These are phyloP conservation scores for Physcomitrellopsis africana DNA, from an alignment of 225 moss, liverwort and hornwort species.

Conservation along the genomic window DNA sequence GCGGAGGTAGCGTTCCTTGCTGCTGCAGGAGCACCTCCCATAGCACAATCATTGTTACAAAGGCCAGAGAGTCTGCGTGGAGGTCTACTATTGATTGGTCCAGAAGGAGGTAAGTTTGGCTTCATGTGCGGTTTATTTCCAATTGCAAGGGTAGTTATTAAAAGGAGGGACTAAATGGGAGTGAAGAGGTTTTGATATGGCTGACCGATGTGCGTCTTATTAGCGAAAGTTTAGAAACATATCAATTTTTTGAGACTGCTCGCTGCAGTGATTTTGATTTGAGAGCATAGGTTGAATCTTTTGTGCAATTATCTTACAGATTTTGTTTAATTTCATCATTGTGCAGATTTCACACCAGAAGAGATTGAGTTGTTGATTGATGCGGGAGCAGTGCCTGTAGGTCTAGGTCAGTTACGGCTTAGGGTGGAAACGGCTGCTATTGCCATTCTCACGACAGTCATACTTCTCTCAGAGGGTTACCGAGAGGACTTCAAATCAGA, in stretches of 20 bases:
- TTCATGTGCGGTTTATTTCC: neutral
- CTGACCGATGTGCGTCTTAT: neutral
- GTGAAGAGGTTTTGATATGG: neutral
- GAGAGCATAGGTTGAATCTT: neutral
- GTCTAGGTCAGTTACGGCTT: slow-evolving; percentile 71
- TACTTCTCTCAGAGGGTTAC: slow-evolving; percentile 58
- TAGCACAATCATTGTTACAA: slow-evolving; percentile 48
- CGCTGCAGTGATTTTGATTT: too few species aligned
- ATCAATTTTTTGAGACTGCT: neutral
- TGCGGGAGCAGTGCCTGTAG: slow-evolving; percentile 68
- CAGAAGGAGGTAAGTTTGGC: slow-evolving; percentile 75
- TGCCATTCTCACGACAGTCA: slow-evolving; percentile 71
- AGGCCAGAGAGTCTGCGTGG: slow-evolving; percentile 36
- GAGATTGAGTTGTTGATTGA: slow-evolving; percentile 52
- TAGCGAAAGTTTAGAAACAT: neutral
- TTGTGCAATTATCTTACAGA: neutral
- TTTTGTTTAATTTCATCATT: neutral
- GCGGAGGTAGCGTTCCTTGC: slow-evolving; percentile 75
- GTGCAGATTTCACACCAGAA: slow-evolving; percentile 74
- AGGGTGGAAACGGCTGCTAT: slow-evolving; percentile 91
- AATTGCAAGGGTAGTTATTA: neutral
- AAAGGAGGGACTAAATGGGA: neutral
- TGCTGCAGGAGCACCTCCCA: slow-evolving; percentile 72
- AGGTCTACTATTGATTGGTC: slow-evolving; percentile 78
- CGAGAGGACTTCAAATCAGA: neutral